Evolutionary conservation across 2,329 filamentous ascomycete species (phyloP), one percentile per base, ranked within the genome.

Genomic region (Sporothrix curviconia): DNA sequence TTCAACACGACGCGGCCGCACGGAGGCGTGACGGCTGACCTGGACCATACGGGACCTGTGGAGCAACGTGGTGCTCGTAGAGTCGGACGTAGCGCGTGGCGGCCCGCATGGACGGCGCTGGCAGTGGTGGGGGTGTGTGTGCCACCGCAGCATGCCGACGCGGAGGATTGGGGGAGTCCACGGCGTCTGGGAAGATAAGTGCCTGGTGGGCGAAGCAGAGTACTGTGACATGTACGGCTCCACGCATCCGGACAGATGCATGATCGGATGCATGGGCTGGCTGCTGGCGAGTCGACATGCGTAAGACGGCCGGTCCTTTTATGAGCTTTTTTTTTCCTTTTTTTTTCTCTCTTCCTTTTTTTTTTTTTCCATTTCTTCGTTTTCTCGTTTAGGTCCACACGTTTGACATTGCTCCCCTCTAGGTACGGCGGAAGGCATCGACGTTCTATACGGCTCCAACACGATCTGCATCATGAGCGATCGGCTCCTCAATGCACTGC

Each of bases 101-200:
- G 14, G 49, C 7, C 34, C 49, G 49, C 15, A 9, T 28, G 34
- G 24, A 19, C 34, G 30, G 22, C 30, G 11, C 4, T 50, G 46
- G 46, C 46, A 50, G 19, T 50, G 46, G 46, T 50, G 46, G 46
- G 36, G 46, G 17, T 50, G 46, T 8, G 30, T 50, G 30, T 50
- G 46, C 46, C 46, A 50, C 12, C 46, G 46, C 11, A 22, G 12
- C 46, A 3, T 24, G 17, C 30, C 46, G 8, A 32, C 28, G 28
- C 5, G 6, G 28, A 11, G 28, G 6, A 6, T 11, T 11, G 5
- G 6, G 28, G 11, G 6, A 32, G n/a, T n/a, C n/a, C 46, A 8
- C 17, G 6, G 28, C 28, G 6, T 36, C n/a, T 36, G 30, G 30
- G 46, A 36, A 2, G 46, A 50, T 19, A 17, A 15, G 7, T 50